phyloP scores from a whole-genome alignment of 2,329 filamentous ascomycete genomes.

The Coniochaeta prunicola region DNA sequence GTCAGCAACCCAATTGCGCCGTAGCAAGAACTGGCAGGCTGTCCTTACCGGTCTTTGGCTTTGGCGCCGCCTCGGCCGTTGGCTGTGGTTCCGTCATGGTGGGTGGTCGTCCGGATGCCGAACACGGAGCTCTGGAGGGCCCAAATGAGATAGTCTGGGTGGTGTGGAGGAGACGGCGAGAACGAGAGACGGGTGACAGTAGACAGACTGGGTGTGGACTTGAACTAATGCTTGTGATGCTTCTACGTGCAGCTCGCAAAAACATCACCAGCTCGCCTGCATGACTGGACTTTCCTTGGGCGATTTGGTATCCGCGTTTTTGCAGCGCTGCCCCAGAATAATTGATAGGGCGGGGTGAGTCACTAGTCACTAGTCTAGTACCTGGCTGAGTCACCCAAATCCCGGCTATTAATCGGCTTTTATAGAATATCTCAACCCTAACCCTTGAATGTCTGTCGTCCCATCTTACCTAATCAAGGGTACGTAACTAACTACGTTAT shows the following conservation, averaged over 20 bases:
- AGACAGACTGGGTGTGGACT: background rate
- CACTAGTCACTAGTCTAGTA: too few species aligned
- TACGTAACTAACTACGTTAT: too few species aligned
- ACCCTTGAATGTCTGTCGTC: too few species aligned
- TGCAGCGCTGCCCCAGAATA: background rate
- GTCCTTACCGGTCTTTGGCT: background rate
- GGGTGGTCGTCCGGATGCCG: background rate
- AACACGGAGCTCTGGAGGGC: background rate
- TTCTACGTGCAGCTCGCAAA: background rate
- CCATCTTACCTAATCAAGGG: too few species aligned
- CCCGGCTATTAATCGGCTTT: background rate
- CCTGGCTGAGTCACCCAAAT: too few species aligned
- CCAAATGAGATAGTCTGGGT: background rate
- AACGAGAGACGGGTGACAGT: background rate
- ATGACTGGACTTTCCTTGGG: background rate
- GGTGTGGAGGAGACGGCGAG: background rate
- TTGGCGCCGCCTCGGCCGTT: background rate
- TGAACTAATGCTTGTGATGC: background rate
- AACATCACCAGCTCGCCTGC: conserved; percentile 2
- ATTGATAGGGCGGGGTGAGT: background rate
- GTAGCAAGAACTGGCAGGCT: background rate
- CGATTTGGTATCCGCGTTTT: conserved; percentile 2
- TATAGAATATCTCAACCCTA: background rate
- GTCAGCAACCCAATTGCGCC: background rate
- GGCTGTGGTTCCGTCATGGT: background rate